Conservation (phyloP, 1,284 basidiomycete species). For the Cystobasidium slooffiae region DNA sequence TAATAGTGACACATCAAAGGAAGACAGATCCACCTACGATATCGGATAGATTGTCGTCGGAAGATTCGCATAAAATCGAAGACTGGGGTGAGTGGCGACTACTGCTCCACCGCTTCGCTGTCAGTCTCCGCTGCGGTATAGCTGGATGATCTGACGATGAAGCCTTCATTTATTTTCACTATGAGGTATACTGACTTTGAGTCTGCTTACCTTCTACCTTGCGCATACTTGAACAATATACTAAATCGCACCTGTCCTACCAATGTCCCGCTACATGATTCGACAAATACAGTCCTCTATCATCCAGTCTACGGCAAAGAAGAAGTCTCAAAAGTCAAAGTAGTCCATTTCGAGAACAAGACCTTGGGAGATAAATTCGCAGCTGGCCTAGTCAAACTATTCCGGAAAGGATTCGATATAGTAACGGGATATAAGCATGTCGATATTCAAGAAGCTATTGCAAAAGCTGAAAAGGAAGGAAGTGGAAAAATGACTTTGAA, state of each 20-base stretch:
- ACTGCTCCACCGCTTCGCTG: not conserved
- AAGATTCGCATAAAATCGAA: constrained; percentile 34
- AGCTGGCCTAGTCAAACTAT: constrained; percentile 65
- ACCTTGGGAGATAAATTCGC: constrained; percentile 74
- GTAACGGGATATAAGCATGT: constrained; percentile 77
- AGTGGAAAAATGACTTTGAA: constrained; percentile 60
- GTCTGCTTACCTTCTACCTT: too few relatives aligned
- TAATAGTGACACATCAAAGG: constrained; percentile 17
- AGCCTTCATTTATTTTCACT: too few relatives aligned
- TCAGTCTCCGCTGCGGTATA: not conserved
- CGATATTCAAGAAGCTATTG: constrained; percentile 52
- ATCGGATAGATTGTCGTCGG: constrained; percentile 9
- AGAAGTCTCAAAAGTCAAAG: constrained; percentile 79
- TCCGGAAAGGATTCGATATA: constrained; percentile 68
- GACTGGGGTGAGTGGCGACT: constrained; percentile 34
- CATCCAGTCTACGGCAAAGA: constrained; percentile 66
- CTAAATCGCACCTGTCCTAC: not conserved
- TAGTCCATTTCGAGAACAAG: constrained; percentile 70
- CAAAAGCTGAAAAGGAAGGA: constrained; percentile 42
- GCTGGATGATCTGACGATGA: not conserved
- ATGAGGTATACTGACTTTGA: too few relatives aligned
- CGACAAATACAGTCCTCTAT: constrained; percentile 50
- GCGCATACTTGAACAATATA: too few relatives aligned
- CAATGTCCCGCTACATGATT: not conserved
- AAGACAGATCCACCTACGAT: constrained; percentile 37